Base-by-base conservation (phyloP, 192 early-diverging fungal genomes). In the Chytriomyces sp. region DNA sequence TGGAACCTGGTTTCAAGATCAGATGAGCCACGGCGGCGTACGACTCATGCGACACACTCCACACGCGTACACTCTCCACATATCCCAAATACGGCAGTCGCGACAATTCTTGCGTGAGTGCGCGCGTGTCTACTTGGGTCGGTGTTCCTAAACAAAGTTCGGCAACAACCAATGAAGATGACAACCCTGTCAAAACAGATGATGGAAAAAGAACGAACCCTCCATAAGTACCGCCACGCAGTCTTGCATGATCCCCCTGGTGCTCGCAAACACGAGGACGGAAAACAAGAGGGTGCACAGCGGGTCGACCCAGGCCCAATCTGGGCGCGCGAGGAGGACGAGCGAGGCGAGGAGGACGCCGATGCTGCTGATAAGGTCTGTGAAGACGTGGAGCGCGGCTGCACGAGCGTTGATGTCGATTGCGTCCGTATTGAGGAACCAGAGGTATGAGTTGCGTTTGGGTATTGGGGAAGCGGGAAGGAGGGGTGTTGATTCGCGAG, bases 231-330 rank as follows among this genome's bases (percentile, higher is more conserved):
- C 86, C 0, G 76, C 78, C 3, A 91, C 40, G 10, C 86, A 91
- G 53, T 87, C 83, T 57, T 78, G 83, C 28, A 94, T 83, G 5
- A 93, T 65, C 6, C 81, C 76, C 10, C 88, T 76, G 0, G 93
- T 93, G 5, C 92, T 92, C 12, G 72, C 77, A 28, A 93, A 78
- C 30, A 93, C 92, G 52, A 93, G 75, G 36, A 89, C 74, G 0
- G 92, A 92, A 73, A 94, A 94, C 26, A 92, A 39, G 69, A 93
- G 92, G 4, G 92, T 93, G 78, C 91, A 93, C 12, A 93, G 58
- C 0, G 93, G 93, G 69, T 94, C 92, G 38, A 93, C 84, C 67
- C 86, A 83, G 19, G 85, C 86, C 40, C 77, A 64, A 14, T 73
- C 59, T 10, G 90, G 90, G 41, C 85, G 79, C 69, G 89, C 76